Conservation (phyloP, 805 yeast species). For the Brettanomyces anomalus region DNA sequence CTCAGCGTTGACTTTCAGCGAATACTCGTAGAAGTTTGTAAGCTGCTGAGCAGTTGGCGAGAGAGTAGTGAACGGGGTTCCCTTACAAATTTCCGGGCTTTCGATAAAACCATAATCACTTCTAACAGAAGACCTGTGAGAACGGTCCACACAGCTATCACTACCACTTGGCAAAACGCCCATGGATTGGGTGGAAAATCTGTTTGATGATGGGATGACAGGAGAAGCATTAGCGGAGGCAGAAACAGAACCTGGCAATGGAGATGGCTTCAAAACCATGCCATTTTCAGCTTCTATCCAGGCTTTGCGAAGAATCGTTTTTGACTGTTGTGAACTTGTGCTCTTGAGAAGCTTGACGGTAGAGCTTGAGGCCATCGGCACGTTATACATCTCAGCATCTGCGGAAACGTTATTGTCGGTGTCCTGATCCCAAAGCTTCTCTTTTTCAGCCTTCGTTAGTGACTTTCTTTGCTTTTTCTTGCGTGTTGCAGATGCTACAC, state of each 20-base stretch:
- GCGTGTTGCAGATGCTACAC: background rate
- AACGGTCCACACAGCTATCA: background rate
- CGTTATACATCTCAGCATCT: slow-evolving; percentile 39
- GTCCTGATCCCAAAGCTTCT: slow-evolving; percentile 22
- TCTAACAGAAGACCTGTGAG: background rate
- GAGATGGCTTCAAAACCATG: slow-evolving; percentile 35
- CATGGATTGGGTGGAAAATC: background rate
- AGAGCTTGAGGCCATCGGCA: slow-evolving; percentile 37
- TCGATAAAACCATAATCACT: background rate
- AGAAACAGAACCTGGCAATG: slow-evolving; percentile 33
- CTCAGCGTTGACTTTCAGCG: slow-evolving; percentile 27
- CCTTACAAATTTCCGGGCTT: background rate
- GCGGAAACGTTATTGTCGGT: slow-evolving; percentile 24
- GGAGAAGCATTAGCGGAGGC: background rate
- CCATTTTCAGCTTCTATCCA: slow-evolving; percentile 15
- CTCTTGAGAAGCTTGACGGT: slow-evolving; percentile 22
- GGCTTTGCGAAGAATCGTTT: slow-evolving; percentile 17
- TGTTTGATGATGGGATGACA: background rate
- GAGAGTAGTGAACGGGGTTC: slow-evolving; percentile 16
- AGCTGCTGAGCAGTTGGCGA: slow-evolving; percentile 31
- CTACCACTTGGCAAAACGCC: background rate
- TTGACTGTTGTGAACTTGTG: slow-evolving; percentile 10
- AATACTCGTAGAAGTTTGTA: slow-evolving; percentile 32
- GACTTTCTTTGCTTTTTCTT: slow-evolving; percentile 6
- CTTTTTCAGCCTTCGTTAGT: slow-evolving; percentile 18